Percentiles rank a stretch among this genome's conserved stretches.
Evolutionary conservation across 108 stramenopile genomes (phyloP).

Genomic region (Parmales sp.): DNA sequence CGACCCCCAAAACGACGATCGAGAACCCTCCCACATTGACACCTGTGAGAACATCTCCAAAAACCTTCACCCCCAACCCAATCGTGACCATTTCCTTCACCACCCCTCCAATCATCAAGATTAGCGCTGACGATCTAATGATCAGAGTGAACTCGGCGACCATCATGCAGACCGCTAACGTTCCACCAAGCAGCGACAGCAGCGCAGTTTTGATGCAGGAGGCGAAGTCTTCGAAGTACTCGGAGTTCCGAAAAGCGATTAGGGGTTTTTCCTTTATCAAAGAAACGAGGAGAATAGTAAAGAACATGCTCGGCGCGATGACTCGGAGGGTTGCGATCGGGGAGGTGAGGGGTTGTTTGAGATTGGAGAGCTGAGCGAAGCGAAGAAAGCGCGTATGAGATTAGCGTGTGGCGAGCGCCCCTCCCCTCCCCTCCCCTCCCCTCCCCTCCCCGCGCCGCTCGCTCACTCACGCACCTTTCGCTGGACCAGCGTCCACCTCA

Average conservation of each 20-base stretch:
- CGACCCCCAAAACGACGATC: conserved; percentile 63
- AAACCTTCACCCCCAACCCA: conserved; percentile 59
- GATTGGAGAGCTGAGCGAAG: no score
- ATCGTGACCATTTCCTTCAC: conserved; percentile 78
- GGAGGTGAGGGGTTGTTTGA: no score
- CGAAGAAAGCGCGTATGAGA: no score
- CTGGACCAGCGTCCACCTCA: neutral
- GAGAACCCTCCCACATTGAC: conserved; percentile 47
- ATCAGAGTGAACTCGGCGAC: conserved; percentile 65
- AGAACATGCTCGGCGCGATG: neutral
- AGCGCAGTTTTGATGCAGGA: neutral
- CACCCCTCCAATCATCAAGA: conserved; percentile 84
- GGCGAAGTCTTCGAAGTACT: neutral
- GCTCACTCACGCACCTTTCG: neutral
- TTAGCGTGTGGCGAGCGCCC: no score
- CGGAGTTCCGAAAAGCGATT: neutral
- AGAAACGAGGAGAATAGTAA: neutral
- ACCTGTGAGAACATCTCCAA: conserved; percentile 54
- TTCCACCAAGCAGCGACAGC: neutral
- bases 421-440: no score
- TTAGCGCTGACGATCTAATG: conserved; percentile 61
- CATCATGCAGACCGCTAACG: neutral
- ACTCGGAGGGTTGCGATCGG: neutral
- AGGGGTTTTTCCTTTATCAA: neutral
- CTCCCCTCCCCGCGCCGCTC: no score